Percentiles rank a stretch among this genome's conserved stretches.
Conservation (phyloP, 306 rosid species). For the Castanopsis chinensis region DNA sequence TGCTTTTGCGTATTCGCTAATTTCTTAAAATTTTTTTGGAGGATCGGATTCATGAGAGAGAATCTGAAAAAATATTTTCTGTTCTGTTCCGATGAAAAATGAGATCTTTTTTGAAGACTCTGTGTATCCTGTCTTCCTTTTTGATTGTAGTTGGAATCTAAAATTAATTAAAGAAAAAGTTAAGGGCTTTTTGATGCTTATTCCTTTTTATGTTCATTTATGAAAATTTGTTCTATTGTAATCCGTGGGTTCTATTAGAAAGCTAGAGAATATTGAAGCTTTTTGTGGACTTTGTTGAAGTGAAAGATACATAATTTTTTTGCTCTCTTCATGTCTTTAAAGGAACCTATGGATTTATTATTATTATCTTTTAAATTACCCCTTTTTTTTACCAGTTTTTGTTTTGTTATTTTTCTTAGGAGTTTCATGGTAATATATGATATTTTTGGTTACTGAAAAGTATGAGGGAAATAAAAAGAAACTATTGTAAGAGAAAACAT, state of each 20-base stretch:
- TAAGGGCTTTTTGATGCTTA: not conserved
- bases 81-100: not conserved
- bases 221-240: not conserved
- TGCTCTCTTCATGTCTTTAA: not conserved
- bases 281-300: constrained; percentile 15
- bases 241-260: not conserved
- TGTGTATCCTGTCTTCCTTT: constrained; percentile 4
- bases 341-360: not conserved
- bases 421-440: not conserved
- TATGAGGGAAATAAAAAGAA: not conserved
- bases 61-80: not conserved
- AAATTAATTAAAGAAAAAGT: not conserved
- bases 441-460: not conserved
- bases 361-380: not conserved
- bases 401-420: not conserved
- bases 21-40: not conserved
- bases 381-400: not conserved
- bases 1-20: not conserved
- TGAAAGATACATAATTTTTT: not conserved
- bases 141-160: constrained; percentile 13
- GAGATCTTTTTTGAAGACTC: not conserved
- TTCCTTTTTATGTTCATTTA: not conserved
- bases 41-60: not conserved
- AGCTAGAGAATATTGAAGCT: constrained; percentile 2
- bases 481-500: not conserved